phyloP scores from a whole-genome alignment of 257 asterid species.

The Jaltomata sinuosa region DNA sequence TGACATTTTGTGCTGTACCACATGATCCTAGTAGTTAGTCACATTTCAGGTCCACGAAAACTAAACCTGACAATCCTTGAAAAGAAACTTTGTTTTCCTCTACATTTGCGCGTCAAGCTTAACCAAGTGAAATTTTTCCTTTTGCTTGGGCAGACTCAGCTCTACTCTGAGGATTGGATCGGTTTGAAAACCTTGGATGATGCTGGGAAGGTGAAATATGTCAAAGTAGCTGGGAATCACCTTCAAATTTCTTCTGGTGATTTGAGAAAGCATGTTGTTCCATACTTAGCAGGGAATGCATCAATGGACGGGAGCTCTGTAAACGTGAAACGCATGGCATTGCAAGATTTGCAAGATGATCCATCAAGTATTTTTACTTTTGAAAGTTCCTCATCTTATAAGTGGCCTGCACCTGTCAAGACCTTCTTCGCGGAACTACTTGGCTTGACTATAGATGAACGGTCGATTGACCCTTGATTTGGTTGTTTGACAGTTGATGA shows the following conservation, averaged over 20 bases:
- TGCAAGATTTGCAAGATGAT: not conserved
- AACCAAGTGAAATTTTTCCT: not conserved
- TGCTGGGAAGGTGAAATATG: constrained; percentile 55
- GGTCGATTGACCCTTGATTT: not conserved
- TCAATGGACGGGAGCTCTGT: not conserved
- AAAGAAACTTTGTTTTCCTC: not conserved
- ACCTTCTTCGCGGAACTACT: constrained; percentile 30
- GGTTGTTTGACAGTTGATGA: not conserved
- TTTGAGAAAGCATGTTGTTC: constrained; percentile 58
- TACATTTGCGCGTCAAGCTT: not conserved
- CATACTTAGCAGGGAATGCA: constrained; percentile 39
- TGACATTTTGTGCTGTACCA: not conserved
- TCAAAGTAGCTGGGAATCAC: constrained; percentile 67
- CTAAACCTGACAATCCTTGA: not conserved
- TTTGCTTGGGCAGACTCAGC: constrained; percentile 16
- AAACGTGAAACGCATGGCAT: not conserved
- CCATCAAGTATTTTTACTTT: not conserved
- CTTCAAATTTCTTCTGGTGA: constrained; percentile 63
- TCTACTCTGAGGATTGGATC: constrained; percentile 66
- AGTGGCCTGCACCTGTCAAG: constrained; percentile 27
- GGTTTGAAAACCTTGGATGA: constrained; percentile 64
- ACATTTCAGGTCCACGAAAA: not conserved
- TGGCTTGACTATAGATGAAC: constrained; percentile 19
- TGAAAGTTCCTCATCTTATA: constrained; percentile 25
- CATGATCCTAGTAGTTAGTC: not conserved